phyloP scores from a whole-genome alignment of 805 yeast species.

The Candida peoriensis region DNA sequence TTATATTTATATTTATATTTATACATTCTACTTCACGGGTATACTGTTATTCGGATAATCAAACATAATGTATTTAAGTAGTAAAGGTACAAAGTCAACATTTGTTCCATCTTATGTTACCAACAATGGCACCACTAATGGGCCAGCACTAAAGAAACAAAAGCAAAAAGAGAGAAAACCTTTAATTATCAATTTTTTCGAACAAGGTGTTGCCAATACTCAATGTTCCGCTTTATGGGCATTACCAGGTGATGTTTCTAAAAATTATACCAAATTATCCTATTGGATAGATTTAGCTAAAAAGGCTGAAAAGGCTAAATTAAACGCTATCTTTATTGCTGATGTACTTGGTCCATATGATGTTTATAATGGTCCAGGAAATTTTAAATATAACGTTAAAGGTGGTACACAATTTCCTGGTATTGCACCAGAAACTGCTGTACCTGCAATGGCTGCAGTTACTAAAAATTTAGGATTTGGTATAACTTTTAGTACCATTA shows the following conservation, averaged over 20 bases:
- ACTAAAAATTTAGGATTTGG: slow-evolving; percentile 34
- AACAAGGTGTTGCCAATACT: slow-evolving; percentile 27
- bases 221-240: slow-evolving; percentile 33
- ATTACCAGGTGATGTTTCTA: slow-evolving; percentile 32
- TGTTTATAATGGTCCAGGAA: slow-evolving; percentile 29
- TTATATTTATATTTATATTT: no score
- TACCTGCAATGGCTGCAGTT: slow-evolving; percentile 37
- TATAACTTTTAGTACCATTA: slow-evolving; percentile 34
- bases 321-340: slow-evolving; percentile 35
- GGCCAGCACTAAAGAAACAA: slow-evolving; percentile 5
- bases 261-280: slow-evolving; percentile 22
- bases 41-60: no score
- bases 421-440: slow-evolving; percentile 33
- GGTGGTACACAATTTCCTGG: slow-evolving; percentile 32
- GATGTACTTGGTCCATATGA: slow-evolving; percentile 38
- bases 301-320: slow-evolving; percentile 31
- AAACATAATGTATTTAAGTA: no score
- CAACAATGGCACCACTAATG: no score
- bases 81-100: no score
- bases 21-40: no score
- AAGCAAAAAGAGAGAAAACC: slow-evolving; percentile 17
- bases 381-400: slow-evolving; percentile 10
- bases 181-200: slow-evolving; percentile 34
- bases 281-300: slow-evolving; percentile 36
- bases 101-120: no score